phyloP scores from a whole-genome alignment of 768 basidiomycete genomes.

The Mycena rebaudengoi region DNA sequence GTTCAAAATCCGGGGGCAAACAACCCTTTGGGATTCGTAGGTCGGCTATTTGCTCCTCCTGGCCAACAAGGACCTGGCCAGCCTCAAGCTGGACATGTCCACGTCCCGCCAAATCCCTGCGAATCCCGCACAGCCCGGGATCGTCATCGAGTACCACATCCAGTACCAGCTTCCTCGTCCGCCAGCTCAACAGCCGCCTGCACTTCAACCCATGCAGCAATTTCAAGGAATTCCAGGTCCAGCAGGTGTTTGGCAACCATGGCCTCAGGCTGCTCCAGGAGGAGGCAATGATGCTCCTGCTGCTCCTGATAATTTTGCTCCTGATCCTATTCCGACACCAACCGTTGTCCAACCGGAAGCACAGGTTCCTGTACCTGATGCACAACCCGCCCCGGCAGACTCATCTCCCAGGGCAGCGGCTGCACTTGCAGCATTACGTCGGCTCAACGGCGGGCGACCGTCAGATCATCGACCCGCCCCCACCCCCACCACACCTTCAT shows the following conservation, averaged over 20 bases:
- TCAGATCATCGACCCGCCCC: slow-evolving; percentile 1
- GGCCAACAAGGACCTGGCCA: slow-evolving; percentile 50
- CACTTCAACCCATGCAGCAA: slow-evolving; percentile 57
- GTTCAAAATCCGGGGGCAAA: slow-evolving; percentile 49
- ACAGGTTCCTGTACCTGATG: slow-evolving; percentile 5
- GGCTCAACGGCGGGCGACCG: slow-evolving; percentile 42
- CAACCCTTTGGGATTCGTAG: slow-evolving; percentile 62
- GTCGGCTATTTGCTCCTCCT: slow-evolving; percentile 64
- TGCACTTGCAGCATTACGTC: slow-evolving; percentile 71
- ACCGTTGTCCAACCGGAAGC: slow-evolving; percentile 9
- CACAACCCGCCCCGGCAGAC: slow-evolving; percentile 1
- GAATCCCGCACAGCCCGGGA: slow-evolving; percentile 50
- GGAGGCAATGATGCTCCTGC: slow-evolving; percentile 2
- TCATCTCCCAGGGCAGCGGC: slow-evolving; percentile 62
- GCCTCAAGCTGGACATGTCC: slow-evolving; percentile 35
- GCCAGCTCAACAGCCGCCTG: slow-evolving; percentile 45
- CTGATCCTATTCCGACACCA: slow-evolving; percentile 9
- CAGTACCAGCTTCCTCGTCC: slow-evolving; percentile 59
- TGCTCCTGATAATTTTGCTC: not conserved
- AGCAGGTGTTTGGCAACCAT: slow-evolving; percentile 70
- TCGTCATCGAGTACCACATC: slow-evolving; percentile 72
- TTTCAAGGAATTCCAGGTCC: slow-evolving; percentile 73
- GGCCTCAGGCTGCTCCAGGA: slow-evolving; percentile 53
- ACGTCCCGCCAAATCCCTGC: slow-evolving; percentile 39
- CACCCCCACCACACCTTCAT: slow-evolving; percentile 11